Conservation (phyloP, 352 stramenopile species). For the Thraustochytrium sp. region DNA sequence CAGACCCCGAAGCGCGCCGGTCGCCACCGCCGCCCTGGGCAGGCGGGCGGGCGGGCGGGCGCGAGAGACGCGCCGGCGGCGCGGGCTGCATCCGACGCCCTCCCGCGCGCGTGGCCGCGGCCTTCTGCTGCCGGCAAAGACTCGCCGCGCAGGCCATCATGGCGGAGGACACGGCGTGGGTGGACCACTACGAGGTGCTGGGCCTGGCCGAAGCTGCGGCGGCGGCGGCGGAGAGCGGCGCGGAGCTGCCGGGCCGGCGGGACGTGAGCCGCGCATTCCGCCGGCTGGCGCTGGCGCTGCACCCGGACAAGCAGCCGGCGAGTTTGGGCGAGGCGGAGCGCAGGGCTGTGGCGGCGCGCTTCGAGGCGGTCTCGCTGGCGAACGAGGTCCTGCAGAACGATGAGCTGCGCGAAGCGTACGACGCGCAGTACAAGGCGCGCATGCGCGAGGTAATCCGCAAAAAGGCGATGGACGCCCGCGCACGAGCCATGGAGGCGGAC, state of each 20-base stretch:
- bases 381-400: conserved; percentile 39
- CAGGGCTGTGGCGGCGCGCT: not conserved
- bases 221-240: not conserved
- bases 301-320: conserved; percentile 19
- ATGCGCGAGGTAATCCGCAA: not conserved
- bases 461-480: not conserved
- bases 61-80: no score
- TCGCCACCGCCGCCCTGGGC: no score
- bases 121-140: no score
- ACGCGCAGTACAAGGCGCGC: not conserved
- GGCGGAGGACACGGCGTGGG: not conserved
- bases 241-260: not conserved
- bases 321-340: not conserved
- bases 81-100: no score
- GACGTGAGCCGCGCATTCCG: conserved; percentile 13
- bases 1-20: no score
- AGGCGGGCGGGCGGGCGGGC: no score
- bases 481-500: not conserved
- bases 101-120: no score
- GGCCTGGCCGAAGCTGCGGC: not conserved
- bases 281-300: not conserved
- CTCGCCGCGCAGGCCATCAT: no score
- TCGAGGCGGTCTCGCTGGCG: not conserved
- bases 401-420: not conserved
- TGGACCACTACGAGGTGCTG: conserved; percentile 31